Conservation (phyloP, 164 flowering plant species). For the Vitis amurensis region DNA sequence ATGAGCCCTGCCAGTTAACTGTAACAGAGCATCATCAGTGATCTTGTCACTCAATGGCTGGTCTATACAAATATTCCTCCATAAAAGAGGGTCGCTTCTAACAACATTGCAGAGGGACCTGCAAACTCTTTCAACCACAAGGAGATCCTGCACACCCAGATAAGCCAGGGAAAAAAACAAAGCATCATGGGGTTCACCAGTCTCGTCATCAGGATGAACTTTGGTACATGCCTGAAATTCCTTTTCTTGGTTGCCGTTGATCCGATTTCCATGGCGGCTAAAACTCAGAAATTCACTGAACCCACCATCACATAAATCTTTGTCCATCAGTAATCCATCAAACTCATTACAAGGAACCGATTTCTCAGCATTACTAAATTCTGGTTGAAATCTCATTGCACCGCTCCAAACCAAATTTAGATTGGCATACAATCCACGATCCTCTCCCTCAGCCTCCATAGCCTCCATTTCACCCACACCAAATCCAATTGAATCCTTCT, state of each 20-base stretch:
- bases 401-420: conserved; percentile 21
- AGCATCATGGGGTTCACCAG: conserved; percentile 54
- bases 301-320: conserved; percentile 13
- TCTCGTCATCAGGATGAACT: conserved; percentile 23
- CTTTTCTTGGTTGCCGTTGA: neutral
- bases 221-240: neutral
- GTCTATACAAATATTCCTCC: conserved; percentile 66
- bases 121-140: conserved; percentile 68
- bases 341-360: neutral
- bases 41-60: conserved; percentile 55
- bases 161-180: conserved; percentile 48
- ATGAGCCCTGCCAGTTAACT: conserved; percentile 57
- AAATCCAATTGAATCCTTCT: conserved; percentile 18
- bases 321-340: neutral
- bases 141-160: conserved; percentile 64
- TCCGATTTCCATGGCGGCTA: conserved; percentile 9
- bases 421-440: conserved; percentile 12
- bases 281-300: conserved; percentile 13
- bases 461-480: conserved; percentile 17
- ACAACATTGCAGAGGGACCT: conserved; percentile 43
- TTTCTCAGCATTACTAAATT: neutral
- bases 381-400: conserved; percentile 9
- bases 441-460: conserved; percentile 16
- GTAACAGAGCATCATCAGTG: conserved; percentile 63
- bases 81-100: conserved; percentile 50